These are phyloP conservation scores for Calvatia gigantea DNA, from an alignment of 768 basidiomycete genomes.

Conservation along the genomic window DNA sequence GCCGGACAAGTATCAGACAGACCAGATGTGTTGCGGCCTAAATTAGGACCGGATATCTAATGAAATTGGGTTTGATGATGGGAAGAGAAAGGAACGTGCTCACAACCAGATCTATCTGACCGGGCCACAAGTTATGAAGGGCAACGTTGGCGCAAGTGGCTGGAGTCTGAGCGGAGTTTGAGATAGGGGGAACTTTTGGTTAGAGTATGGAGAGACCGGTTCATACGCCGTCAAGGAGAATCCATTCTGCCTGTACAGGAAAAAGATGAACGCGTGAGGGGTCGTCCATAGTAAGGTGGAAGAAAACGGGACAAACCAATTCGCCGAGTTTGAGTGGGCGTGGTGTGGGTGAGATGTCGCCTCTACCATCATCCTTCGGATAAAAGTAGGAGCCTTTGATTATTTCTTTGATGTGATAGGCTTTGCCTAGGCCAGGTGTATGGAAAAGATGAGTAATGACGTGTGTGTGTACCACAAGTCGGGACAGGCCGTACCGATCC, in stretches of 20 bases:
- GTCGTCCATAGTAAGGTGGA: not conserved
- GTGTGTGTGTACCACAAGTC: not conserved
- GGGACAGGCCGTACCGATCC: slow-evolving; percentile 61
- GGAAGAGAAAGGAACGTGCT: slow-evolving; percentile 18
- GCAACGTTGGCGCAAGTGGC: slow-evolving; percentile 91
- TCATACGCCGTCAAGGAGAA: slow-evolving; percentile 80
- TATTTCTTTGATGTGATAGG: slow-evolving; percentile 75
- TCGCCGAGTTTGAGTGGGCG: slow-evolving; percentile 75
- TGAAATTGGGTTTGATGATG: not conserved
- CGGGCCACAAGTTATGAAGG: slow-evolving; percentile 83
- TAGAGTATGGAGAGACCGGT: not conserved
- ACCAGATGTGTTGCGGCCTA: slow-evolving; percentile 84
- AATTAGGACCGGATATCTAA: slow-evolving; percentile 83
- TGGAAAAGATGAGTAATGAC: not conserved
- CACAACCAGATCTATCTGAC: slow-evolving; percentile 87
- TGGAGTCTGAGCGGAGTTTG: slow-evolving; percentile 55
- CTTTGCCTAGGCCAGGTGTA: slow-evolving; percentile 64
- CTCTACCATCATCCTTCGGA: slow-evolving; percentile 63
- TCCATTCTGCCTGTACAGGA: slow-evolving; percentile 82
- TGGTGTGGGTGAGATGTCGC: slow-evolving; percentile 59
- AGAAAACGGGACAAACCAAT: slow-evolving; percentile 35
- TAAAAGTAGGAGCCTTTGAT: slow-evolving; percentile 75
- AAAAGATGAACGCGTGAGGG: not conserved
- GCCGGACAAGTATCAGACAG: slow-evolving; percentile 20
- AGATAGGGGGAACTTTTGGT: not conserved